phyloP scores from a whole-genome alignment of 164 flowering plant genomes.

The Dillenia turbinata region DNA sequence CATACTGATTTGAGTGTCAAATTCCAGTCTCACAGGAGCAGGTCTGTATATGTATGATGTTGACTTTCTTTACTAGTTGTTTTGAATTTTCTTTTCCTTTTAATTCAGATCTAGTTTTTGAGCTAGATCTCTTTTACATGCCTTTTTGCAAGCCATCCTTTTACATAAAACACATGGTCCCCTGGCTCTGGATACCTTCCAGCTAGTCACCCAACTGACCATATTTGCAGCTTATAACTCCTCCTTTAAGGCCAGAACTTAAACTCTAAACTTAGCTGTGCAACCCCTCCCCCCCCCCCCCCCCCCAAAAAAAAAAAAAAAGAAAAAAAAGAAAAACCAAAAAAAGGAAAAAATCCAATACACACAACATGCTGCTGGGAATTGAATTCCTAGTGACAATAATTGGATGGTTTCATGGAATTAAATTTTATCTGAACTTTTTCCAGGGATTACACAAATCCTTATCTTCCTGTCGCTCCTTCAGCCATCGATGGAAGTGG shows the following conservation, averaged over 20 bases:
- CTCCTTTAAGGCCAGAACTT: too few species aligned
- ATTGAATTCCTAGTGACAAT: not conserved
- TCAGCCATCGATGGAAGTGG: slow-evolving; percentile 88
- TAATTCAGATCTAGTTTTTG: not conserved
- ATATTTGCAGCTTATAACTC: too few species aligned
- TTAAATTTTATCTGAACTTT: not conserved
- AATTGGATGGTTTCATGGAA: not conserved
- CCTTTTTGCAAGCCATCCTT: too few species aligned
- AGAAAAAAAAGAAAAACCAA: too few species aligned
- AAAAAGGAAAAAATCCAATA: too few species aligned
- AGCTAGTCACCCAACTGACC: too few species aligned
- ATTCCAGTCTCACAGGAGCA: slow-evolving; percentile 93
- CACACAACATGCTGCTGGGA: too few species aligned
- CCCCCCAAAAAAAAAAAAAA: too few species aligned
- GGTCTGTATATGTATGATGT: slow-evolving; percentile 35
- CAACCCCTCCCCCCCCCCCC: too few species aligned
- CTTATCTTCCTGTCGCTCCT: slow-evolving; percentile 86
- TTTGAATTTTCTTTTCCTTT: not conserved
- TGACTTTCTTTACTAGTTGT: not conserved
- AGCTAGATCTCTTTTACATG: not conserved
- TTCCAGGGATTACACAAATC: slow-evolving; percentile 93
- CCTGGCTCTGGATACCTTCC: too few species aligned
- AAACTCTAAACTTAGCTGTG: too few species aligned
- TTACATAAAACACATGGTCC: too few species aligned
- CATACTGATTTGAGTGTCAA: slow-evolving; percentile 91